Percentiles rank a stretch among this genome's conserved stretches.
These are phyloP conservation scores for Tripidium arundinaceum DNA, from an alignment of 202 grass and related monocot species.

Conservation along the genomic window DNA sequence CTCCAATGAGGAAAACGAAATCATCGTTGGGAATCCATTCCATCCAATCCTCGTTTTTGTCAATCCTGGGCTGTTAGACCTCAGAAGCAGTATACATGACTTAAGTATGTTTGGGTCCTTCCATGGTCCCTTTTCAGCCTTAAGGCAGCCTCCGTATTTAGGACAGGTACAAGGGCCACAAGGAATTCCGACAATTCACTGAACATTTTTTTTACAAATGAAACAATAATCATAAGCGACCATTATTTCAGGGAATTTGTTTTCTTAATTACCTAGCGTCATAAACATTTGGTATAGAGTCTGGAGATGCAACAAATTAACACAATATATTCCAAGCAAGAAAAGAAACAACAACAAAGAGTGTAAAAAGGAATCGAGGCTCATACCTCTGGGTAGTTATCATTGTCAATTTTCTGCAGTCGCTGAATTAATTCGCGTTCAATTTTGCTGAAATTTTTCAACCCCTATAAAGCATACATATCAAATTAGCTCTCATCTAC, in stretches of 20 bases:
- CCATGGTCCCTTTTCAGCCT: slow-evolving; percentile 86
- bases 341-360: background rate
- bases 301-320: slow-evolving; percentile 43
- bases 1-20: no score
- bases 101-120: slow-evolving; percentile 74
- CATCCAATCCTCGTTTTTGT: no score
- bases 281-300: slow-evolving; percentile 91
- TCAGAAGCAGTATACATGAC: no score
- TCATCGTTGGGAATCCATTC: no score
- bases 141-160: slow-evolving; percentile 75
- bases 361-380: background rate
- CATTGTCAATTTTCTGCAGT: slow-evolving; percentile 88
- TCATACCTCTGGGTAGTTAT: slow-evolving; percentile 89
- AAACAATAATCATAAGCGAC: slow-evolving; percentile 1
- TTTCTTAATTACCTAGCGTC: slow-evolving; percentile 56
- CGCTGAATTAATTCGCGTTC: slow-evolving; percentile 76
- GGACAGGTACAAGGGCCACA: slow-evolving; percentile 72
- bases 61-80: no score
- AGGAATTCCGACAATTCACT: slow-evolving; percentile 84
- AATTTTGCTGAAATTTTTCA: slow-evolving; percentile 98
- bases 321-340: background rate
- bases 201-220: slow-evolving; percentile 14
- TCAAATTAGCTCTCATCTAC: slow-evolving; percentile 8
- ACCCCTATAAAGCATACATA: slow-evolving; percentile 47
- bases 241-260: no score